Percentiles rank a stretch among this genome's conserved stretches.
phyloP scores from a whole-genome alignment of 257 asterid species.

The Cruciata laevipes region DNA sequence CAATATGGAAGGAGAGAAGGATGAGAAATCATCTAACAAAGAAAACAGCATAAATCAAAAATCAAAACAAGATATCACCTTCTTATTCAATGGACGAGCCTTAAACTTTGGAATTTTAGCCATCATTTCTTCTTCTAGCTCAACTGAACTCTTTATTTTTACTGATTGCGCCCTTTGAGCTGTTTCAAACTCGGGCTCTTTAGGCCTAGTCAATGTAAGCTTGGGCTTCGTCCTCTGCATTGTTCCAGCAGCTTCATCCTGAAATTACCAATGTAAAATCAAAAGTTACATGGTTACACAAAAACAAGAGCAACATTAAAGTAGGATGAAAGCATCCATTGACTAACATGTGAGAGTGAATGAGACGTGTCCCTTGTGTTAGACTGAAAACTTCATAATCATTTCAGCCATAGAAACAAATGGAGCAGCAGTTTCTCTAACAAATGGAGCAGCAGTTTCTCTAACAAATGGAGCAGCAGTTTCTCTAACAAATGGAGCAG shows the following conservation, averaged over 20 bases:
- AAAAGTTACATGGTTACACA: neutral
- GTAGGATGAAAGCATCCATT: neutral
- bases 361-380: constrained; percentile 61
- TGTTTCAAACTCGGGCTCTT: constrained; percentile 84
- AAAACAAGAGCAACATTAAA: neutral
- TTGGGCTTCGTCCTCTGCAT: constrained; percentile 44
- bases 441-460: too few species aligned
- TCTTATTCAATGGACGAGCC: constrained; percentile 83
- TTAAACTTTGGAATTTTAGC: constrained; percentile 87
- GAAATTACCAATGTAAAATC: neutral
- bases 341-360: constrained; percentile 48
- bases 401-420: constrained; percentile 88
- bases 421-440: constrained; percentile 63
- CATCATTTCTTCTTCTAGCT: constrained; percentile 88
- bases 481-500: too few species aligned
- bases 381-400: constrained; percentile 75
- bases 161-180: constrained; percentile 72
- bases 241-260: constrained; percentile 25
- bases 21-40: neutral
- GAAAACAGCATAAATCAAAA: neutral
- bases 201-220: constrained; percentile 83
- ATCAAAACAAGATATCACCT: constrained; percentile 31
- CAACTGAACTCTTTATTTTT: constrained; percentile 71
- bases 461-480: too few species aligned
- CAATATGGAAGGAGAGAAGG: constrained; percentile 2